Evolutionary conservation across 2,329 filamentous ascomycete genomes (phyloP).

Genomic region (Aspergillus transmontanensis): DNA sequence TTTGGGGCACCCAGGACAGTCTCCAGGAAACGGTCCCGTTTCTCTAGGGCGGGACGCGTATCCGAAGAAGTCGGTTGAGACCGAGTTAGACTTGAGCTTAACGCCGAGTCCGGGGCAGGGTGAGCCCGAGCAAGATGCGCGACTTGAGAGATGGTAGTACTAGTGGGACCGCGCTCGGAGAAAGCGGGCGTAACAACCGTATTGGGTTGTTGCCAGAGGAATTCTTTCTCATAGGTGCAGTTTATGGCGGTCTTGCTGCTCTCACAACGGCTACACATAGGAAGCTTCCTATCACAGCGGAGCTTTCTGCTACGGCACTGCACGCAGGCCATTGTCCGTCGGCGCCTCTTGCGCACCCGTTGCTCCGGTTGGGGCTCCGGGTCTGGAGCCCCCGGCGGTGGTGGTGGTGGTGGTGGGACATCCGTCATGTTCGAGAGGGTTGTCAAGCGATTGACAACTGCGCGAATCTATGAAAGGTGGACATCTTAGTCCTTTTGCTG

Average conservation of each 20-base stretch:
- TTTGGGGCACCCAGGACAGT: slow-evolving; percentile 39
- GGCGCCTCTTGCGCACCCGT: slow-evolving; percentile 40
- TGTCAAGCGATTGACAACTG: background rate
- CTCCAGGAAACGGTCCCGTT: slow-evolving; percentile 35
- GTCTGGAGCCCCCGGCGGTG: slow-evolving; percentile 10
- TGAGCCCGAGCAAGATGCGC: slow-evolving; percentile 27
- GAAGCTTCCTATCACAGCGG: slow-evolving; percentile 47
- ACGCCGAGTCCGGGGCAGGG: slow-evolving; percentile 34
- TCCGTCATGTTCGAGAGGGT: slow-evolving; percentile 18
- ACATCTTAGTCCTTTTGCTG: background rate
- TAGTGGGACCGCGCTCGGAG: slow-evolving; percentile 27
- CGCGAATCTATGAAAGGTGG: background rate
- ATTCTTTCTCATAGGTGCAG: slow-evolving; percentile 46
- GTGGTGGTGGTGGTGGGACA: background rate
- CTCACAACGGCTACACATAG: slow-evolving; percentile 41
- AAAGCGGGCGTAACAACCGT: slow-evolving; percentile 33
- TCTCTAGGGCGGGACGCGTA: slow-evolving; percentile 24
- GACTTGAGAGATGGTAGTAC: slow-evolving; percentile 14
- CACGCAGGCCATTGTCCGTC: slow-evolving; percentile 45
- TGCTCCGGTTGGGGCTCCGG: slow-evolving; percentile 18
- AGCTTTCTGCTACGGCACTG: slow-evolving; percentile 47
- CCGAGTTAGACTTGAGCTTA: slow-evolving; percentile 29
- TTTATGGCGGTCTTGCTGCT: slow-evolving; percentile 39
- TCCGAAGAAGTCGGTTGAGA: slow-evolving; percentile 17
- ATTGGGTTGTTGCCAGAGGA: slow-evolving; percentile 42